Evolutionary conservation across 768 basidiomycete species (phyloP), one percentile per base, ranked within the genome.

Genomic region (Hortiboletus flavorubellus): DNA sequence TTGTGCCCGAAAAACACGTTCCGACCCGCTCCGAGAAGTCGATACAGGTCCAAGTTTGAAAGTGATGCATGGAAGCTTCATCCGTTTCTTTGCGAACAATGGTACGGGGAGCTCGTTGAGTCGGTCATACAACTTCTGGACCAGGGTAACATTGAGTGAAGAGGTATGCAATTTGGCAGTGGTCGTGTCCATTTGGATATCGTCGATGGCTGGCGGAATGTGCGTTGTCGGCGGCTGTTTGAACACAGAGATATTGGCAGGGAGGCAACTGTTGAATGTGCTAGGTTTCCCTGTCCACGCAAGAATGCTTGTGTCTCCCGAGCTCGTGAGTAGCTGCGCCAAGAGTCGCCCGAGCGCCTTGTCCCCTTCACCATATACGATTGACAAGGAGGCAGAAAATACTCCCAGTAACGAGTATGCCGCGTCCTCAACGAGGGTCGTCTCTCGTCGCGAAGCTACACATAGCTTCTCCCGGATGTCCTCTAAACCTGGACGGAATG

Each of bases 351-450:
- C 53, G 14, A 54, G 53, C 1, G 53, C 53, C 40, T 30, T 35
- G 46, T 54, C 40, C 26, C 46, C 23, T 4, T 54, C 53, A 16
- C 53, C 53, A 8, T 54, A 54, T 14, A 42, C n/a, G n/a, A 54
- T 37, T n/a, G 53, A 11, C 23, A 54, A 29, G 26, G 53, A 41
- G 15, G 12, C 10, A 15, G 31, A 35, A 23, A 54, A 54, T 5
- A 54, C 7, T 8, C 53, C 53, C 14, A 54, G n/a, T 30, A 54
- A 47, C n/a, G 53, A 54, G 21, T 54, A 54, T 2, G 53, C 53
- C 9, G 53, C 46, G 30, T 54, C 53, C 40, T 54, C 53, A 21
- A 42, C n/a, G 26, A 34, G 23, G 1, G 53, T 54, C 26, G 53
- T 48, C 40, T 42, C 29, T 26, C 53, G 53, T 30, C n/a, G 15